Conservation (phyloP, 495 filamentous ascomycete genomes). For the Coniosporium apollinis region DNA sequence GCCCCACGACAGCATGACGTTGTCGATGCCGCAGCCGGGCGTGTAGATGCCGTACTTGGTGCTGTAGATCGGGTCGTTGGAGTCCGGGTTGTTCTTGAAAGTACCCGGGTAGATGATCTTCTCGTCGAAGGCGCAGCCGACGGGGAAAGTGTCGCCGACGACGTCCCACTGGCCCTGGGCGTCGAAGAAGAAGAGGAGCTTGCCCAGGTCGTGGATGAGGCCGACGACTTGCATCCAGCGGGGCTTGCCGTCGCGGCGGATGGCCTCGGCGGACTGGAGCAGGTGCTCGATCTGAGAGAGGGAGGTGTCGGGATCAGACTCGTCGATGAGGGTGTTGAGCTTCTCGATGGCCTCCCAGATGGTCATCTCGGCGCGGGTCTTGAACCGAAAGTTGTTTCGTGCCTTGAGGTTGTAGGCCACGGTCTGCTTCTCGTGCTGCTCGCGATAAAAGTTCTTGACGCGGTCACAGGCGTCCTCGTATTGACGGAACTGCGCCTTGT, state of each 20-base stretch:
- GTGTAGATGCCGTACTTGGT: conserved; percentile 63
- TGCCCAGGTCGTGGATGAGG: conserved; percentile 81
- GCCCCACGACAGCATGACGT: conserved; percentile 79
- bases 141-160: conserved; percentile 80
- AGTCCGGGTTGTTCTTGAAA: conserved; percentile 58
- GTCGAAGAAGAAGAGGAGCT: conserved; percentile 71
- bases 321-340: conserved; percentile 75
- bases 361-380: conserved; percentile 55
- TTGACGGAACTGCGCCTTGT: conserved; percentile 67
- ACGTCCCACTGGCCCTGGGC: conserved; percentile 83
- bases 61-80: conserved; percentile 44
- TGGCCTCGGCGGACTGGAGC: conserved; percentile 72
- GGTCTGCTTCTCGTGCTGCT: conserved; percentile 73
- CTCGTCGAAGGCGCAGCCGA: conserved; percentile 68
- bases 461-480: conserved; percentile 64
- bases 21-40: conserved; percentile 59
- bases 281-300: conserved; percentile 80
- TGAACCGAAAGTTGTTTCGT: conserved; percentile 50
- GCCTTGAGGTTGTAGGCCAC: conserved; percentile 69
- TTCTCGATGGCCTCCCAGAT: conserved; percentile 85
- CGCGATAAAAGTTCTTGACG: conserved; percentile 67
- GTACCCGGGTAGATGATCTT: conserved; percentile 63
- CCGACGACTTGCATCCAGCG: conserved; percentile 85
- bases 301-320: conserved; percentile 72
- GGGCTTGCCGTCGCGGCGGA: conserved; percentile 74